Evolutionary conservation across 2,329 filamentous ascomycete species (phyloP).

Genomic region (Aspergillus fischeri): DNA sequence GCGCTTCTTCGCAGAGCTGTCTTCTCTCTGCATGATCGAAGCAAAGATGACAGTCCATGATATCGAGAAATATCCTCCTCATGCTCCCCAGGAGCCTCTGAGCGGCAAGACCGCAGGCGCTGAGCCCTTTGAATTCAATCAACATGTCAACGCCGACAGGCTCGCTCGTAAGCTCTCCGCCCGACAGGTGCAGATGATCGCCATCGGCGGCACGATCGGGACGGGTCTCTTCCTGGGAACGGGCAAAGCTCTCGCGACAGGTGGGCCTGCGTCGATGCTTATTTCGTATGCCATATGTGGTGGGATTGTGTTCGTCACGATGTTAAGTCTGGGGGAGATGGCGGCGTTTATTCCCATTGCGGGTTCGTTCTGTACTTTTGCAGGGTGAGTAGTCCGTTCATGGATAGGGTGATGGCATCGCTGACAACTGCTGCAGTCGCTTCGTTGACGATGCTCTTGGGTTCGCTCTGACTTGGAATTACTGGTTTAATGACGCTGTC

Average conservation of each 20-base stretch:
- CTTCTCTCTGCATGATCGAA: background rate
- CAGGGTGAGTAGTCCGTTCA: conserved; percentile 36
- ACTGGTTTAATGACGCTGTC: conserved; percentile 64
- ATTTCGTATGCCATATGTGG: conserved; percentile 56
- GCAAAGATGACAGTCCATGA: conserved; percentile 18
- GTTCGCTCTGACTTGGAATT: conserved; percentile 45
- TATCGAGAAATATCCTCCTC: conserved; percentile 20
- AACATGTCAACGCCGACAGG: conserved; percentile 39
- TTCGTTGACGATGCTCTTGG: conserved; percentile 44
- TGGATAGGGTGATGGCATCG: background rate
- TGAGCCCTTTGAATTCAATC: conserved; percentile 8
- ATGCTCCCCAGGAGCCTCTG: background rate
- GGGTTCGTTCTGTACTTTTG: conserved; percentile 54
- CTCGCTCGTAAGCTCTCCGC: conserved; percentile 55
- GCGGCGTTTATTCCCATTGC: conserved; percentile 54
- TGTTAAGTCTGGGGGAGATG: conserved; percentile 59
- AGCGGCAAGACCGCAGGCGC: conserved; percentile 11
- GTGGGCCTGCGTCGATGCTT: conserved; percentile 57
- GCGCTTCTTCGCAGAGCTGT: background rate
- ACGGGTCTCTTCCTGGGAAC: conserved; percentile 62
- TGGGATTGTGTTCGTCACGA: conserved; percentile 56
- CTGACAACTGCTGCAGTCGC: conserved; percentile 22
- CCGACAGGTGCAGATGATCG: conserved; percentile 66
- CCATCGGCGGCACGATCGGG: conserved; percentile 45
- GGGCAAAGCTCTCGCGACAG: conserved; percentile 56